These are phyloP conservation scores for Scalesia atractyloides DNA, from an alignment of 129 eudicot species.

Conservation along the genomic window DNA sequence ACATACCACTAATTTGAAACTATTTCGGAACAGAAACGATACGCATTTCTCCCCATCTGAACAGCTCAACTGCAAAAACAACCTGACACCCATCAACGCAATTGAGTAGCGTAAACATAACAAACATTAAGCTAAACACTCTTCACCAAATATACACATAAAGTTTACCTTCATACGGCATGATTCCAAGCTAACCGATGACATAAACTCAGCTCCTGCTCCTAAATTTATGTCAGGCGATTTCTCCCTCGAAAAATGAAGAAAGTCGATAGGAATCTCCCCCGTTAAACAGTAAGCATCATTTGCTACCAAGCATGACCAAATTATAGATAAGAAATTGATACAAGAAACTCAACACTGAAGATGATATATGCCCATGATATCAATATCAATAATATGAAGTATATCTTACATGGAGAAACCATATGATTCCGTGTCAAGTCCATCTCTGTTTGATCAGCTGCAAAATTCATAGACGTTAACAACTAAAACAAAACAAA, in stretches of 20 bases:
- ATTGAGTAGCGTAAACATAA: slow-evolving; percentile 1
- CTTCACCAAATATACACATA: not conserved
- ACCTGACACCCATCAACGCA: not conserved
- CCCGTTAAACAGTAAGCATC: slow-evolving; percentile 68
- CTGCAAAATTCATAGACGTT: slow-evolving; percentile 34
- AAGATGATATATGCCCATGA: not conserved
- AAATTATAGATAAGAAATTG: slow-evolving; percentile 22
- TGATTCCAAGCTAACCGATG: slow-evolving; percentile 62
- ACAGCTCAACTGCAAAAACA: slow-evolving; percentile 52
- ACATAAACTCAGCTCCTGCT: slow-evolving; percentile 56
- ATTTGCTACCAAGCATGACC: slow-evolving; percentile 35
- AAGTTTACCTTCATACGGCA: slow-evolving; percentile 62
- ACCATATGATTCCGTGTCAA: slow-evolving; percentile 38
- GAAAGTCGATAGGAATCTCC: slow-evolving; percentile 61
- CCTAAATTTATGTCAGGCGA: slow-evolving; percentile 57
- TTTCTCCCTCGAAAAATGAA: slow-evolving; percentile 62
- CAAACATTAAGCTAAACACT: not conserved
- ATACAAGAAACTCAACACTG: no score
- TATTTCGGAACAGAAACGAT: slow-evolving; percentile 49
- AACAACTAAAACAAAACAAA: not conserved
- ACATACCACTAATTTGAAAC: slow-evolving; percentile 54
- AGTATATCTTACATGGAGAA: slow-evolving; percentile 55
- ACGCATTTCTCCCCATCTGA: slow-evolving; percentile 47
- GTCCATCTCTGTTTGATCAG: slow-evolving; percentile 39
- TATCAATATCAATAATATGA: not conserved